phyloP scores from a whole-genome alignment of 139 green algal species.

The Coelastrella sp. region DNA sequence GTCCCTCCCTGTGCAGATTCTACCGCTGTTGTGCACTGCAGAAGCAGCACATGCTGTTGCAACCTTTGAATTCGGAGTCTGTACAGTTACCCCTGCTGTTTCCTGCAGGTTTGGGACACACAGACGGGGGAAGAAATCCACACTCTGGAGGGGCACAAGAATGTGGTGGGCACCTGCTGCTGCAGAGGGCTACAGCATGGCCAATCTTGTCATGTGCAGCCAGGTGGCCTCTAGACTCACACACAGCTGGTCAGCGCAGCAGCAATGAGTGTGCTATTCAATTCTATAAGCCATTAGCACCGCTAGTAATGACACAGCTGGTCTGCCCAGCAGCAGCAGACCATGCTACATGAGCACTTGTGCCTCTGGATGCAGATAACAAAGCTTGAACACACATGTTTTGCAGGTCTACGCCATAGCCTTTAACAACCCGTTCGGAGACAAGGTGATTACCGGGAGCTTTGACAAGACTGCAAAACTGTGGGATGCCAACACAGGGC shows the following conservation, averaged over 20 bases:
- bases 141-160: slow-evolving; percentile 85
- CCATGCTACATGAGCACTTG: too few species aligned
- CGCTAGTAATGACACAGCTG: too few species aligned
- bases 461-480: slow-evolving; percentile 83
- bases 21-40: too few species aligned
- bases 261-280: background rate
- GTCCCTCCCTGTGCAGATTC: too few species aligned
- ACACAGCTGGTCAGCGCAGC: background rate
- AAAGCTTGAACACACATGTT: background rate
- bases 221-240: background rate
- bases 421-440: slow-evolving; percentile 88
- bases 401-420: slow-evolving; percentile 82
- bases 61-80: background rate
- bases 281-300: background rate
- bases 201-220: background rate
- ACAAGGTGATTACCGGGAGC: slow-evolving; percentile 82
- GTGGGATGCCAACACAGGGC: slow-evolving; percentile 77
- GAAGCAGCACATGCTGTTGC: background rate
- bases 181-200: background rate
- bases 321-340: too few species aligned
- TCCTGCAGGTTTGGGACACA: slow-evolving; percentile 76
- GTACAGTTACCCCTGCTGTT: background rate
- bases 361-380: too few species aligned
- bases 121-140: slow-evolving; percentile 80
- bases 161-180: slow-evolving; percentile 69